Conservation (phyloP, 75 land plant genomes). For the Picea glauca region DNA sequence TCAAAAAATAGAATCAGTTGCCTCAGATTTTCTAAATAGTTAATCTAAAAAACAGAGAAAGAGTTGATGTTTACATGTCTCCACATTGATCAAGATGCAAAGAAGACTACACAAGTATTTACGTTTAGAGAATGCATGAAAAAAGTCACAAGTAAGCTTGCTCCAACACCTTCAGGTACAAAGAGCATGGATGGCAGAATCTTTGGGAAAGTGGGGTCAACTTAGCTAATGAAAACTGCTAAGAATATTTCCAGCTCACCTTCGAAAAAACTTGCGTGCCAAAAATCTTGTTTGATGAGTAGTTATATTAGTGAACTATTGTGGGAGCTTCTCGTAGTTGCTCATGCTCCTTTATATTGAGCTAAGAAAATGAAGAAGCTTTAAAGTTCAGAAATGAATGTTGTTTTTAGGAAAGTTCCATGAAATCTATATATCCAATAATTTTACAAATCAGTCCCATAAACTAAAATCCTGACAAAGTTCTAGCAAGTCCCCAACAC, state of each 20-base stretch:
- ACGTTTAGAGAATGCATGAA: constrained; percentile 10
- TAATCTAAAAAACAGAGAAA: neutral
- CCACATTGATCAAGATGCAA: neutral
- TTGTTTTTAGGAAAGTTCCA: no score
- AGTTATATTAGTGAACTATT: constrained; percentile 30
- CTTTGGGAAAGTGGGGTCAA: neutral
- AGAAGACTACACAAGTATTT: constrained; percentile 1
- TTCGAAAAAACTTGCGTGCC: neutral
- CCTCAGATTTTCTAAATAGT: neutral
- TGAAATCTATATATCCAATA: no score
- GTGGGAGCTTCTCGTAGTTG: constrained; percentile 31
- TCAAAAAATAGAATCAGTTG: neutral
- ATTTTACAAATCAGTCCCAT: no score
- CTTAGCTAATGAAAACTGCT: neutral
- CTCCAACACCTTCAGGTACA: neutral
- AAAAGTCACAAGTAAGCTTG: constrained; percentile 10
- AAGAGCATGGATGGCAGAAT: neutral
- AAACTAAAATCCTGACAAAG: no score
- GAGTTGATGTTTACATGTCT: neutral
- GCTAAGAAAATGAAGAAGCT: no score
- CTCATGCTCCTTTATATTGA: constrained; percentile 26
- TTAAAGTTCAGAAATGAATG: no score
- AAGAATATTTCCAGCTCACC: neutral
- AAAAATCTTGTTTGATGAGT: neutral
- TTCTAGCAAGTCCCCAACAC: neutral